Percentiles rank a stretch among this genome's conserved stretches.
Conservation (phyloP, 2,329 filamentous ascomycete genomes). For the Cladosporium sphaerospermum region DNA sequence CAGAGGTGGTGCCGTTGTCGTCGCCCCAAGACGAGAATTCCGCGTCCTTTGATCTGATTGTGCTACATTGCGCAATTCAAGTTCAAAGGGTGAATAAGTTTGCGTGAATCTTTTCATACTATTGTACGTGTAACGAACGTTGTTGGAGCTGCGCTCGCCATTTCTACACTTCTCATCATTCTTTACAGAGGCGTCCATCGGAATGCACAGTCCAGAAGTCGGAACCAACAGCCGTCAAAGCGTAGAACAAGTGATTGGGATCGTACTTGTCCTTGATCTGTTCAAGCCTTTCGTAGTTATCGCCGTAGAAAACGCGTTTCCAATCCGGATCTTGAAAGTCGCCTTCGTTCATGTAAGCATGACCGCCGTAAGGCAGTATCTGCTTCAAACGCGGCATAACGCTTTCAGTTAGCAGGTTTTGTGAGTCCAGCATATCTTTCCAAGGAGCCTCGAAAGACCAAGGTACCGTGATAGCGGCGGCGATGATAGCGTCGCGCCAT, state of each 20-base stretch:
- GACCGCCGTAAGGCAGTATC: constrained; percentile 33
- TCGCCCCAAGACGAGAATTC: too few relatives aligned
- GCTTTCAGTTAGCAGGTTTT: constrained; percentile 34
- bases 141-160: too few relatives aligned
- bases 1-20: too few relatives aligned
- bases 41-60: too few relatives aligned
- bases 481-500: constrained; percentile 33
- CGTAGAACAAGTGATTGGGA: constrained; percentile 37
- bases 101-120: too few relatives aligned
- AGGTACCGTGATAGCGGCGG: constrained; percentile 31
- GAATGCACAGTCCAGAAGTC: constrained; percentile 28
- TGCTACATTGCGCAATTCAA: too few relatives aligned
- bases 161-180: background rate
- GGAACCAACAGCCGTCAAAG: constrained; percentile 34
- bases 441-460: constrained; percentile 36
- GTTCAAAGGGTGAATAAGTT: too few relatives aligned
- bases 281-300: constrained; percentile 33
- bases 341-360: constrained; percentile 28
- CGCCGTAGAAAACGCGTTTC: constrained; percentile 38
- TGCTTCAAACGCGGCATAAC: constrained; percentile 35
- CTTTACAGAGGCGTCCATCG: constrained; percentile 3
- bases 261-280: constrained; percentile 39
- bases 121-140: too few relatives aligned
- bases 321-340: constrained; percentile 37
- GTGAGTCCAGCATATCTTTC: constrained; percentile 31